Conservation (phyloP, 2,329 filamentous ascomycete species). For the Fusarium sp. region DNA sequence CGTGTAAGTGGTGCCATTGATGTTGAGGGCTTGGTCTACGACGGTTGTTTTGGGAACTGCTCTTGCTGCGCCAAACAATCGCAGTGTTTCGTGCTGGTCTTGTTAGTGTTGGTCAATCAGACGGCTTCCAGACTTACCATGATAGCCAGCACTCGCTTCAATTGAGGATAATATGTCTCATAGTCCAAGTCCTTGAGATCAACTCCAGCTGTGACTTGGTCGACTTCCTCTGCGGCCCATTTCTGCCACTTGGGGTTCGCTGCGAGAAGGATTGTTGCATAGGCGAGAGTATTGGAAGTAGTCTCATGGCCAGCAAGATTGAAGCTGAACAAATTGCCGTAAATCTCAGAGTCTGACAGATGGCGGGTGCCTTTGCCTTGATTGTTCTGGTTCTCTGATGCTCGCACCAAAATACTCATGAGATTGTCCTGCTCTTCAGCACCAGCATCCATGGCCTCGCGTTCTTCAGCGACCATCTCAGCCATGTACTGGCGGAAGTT, state of each 20-base stretch:
- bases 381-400: conserved; percentile 29
- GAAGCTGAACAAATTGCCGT: conserved; percentile 63
- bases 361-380: conserved; percentile 28
- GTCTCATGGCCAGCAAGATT: conserved; percentile 67
- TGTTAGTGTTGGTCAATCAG: not conserved
- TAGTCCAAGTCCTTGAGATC: conserved; percentile 35
- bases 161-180: conserved; percentile 37
- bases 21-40: conserved; percentile 27
- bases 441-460: conserved; percentile 25
- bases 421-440: conserved; percentile 29
- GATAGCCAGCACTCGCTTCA: conserved; percentile 39
- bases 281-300: conserved; percentile 61
- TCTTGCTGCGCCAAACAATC: conserved; percentile 38
- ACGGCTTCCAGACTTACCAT: conserved; percentile 15
- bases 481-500: conserved; percentile 42
- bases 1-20: conserved; percentile 33
- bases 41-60: conserved; percentile 39
- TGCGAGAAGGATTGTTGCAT: conserved; percentile 59
- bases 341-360: conserved; percentile 59
- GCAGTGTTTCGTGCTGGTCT: conserved; percentile 36
- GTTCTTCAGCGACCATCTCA: conserved; percentile 38
- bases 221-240: conserved; percentile 58
- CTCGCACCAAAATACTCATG: conserved; percentile 42
- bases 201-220: conserved; percentile 27
- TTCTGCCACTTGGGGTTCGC: conserved; percentile 59